These are phyloP conservation scores for Linnemannia zychae DNA, from an alignment of 192 early-diverging fungal genomes.

Conservation along the genomic window DNA sequence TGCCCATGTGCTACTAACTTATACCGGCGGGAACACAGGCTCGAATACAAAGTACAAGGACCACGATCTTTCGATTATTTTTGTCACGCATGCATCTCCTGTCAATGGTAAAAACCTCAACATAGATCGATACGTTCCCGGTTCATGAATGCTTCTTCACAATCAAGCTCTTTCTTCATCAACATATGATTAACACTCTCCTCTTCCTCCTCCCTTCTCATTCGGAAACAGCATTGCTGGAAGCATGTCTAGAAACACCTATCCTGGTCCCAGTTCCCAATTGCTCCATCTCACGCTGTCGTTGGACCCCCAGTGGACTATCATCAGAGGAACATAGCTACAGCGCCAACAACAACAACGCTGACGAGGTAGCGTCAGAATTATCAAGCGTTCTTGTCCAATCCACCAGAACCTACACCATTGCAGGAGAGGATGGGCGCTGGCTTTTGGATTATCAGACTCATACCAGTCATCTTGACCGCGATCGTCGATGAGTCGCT, in stretches of 20 bases:
- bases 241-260: slow-evolving; percentile 42
- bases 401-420: slow-evolving; percentile 10
- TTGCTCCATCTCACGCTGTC: slow-evolving; percentile 52
- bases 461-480: slow-evolving; percentile 39
- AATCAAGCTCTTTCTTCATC: neutral
- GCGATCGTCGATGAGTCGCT: slow-evolving; percentile 14
- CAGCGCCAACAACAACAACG: neutral
- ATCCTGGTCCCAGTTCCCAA: slow-evolving; percentile 44
- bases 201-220: neutral
- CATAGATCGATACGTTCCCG: too few species aligned
- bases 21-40: neutral
- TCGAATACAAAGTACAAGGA: slow-evolving; percentile 6
- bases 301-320: slow-evolving; percentile 33
- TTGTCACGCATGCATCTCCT: slow-evolving; percentile 51
- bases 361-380: neutral
- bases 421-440: slow-evolving; percentile 25
- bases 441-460: slow-evolving; percentile 51
- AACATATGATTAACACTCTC: neutral
- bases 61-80: slow-evolving; percentile 38
- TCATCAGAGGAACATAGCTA: neutral
- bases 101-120: slow-evolving; percentile 56
- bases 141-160: neutral
- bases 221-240: slow-evolving; percentile 28
- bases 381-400: slow-evolving; percentile 19
- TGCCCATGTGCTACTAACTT: slow-evolving; percentile 14